Evolutionary conservation across 805 yeast species (phyloP), one percentile per base, ranked within the genome.

Genomic region (Monosporozyma servazzii): DNA sequence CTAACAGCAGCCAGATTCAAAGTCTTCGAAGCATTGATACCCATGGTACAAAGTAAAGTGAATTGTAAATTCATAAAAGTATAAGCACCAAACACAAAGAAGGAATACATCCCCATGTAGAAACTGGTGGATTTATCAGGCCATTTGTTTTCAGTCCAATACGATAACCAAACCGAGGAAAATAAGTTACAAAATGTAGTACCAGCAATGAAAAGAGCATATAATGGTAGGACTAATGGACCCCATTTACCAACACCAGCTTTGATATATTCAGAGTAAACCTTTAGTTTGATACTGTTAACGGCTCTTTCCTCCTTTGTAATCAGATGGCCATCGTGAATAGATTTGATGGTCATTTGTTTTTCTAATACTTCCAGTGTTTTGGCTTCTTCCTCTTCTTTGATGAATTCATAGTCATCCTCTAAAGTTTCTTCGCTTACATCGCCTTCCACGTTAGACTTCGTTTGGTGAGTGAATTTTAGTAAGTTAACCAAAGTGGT

Each of bases 91-190:
- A 78, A 69, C 9, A 82, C 66, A 58, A 84, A 75, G 72, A 84
- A 75, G 29, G 85, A 82, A 60, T 83, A 84, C 50, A 87, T 59
- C 0, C 95, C 96, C 71, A 86, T 85, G 69, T 88, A 88, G 57
- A 82, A 81, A 2, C 81, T 76, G 48, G 76, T 69, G 3, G 76
- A 54, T 51, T 71, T 69, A 21, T 64, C 55, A 36, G 58, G 37
- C 60, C 84, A 87, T 62, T 77, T 80, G 49, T 74, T 55, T 29
- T 75, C 77, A 2, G 84, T 75, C 96, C 96, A 88, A 65, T 82
- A 88, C 2, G 95, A 82, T 54, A 88, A 71, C 95, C 95, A 86
- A n/a, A 68, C 72, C 18, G 71, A 66, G 2, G 71, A 60, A 47
- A 68, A 68, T 8, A 68, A 46, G 7, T 56, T 51, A 43, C 61